These are phyloP conservation scores for Sclerotinia subarctica DNA, from an alignment of 2,329 filamentous ascomycete genomes.

Conservation along the genomic window DNA sequence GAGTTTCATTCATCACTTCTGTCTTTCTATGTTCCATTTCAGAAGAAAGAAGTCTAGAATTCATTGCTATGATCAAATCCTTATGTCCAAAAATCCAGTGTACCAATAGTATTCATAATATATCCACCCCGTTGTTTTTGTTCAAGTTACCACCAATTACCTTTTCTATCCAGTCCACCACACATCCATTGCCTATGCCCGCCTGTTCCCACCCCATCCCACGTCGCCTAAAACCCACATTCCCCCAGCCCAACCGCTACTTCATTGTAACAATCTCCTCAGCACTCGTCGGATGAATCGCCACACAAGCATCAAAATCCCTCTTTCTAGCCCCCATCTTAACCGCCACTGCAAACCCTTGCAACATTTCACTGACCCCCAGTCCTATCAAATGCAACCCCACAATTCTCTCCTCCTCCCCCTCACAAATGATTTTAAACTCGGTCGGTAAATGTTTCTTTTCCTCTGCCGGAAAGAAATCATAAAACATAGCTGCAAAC, in stretches of 20 bases:
- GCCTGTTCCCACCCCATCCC: not conserved
- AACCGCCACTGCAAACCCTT: slow-evolving; percentile 72
- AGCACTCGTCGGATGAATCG: slow-evolving; percentile 73
- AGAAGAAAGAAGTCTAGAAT: not conserved
- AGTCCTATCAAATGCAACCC: slow-evolving; percentile 49
- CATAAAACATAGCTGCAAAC: slow-evolving; percentile 50
- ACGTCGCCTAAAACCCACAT: not conserved
- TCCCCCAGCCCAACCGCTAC: not conserved
- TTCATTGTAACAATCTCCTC: slow-evolving; percentile 61
- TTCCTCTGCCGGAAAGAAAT: slow-evolving; percentile 46
- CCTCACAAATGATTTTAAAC: slow-evolving; percentile 49
- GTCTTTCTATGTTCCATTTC: not conserved
- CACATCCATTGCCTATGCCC: no score
- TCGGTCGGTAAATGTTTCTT: slow-evolving; percentile 50
- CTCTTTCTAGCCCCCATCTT: slow-evolving; percentile 80
- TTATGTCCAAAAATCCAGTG: not conserved
- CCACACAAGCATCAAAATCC: slow-evolving; percentile 71
- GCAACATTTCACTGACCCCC: slow-evolving; percentile 64
- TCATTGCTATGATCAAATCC: not conserved
- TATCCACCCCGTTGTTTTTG: not conserved
- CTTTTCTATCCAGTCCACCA: not conserved
- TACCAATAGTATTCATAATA: not conserved
- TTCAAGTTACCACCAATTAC: not conserved
- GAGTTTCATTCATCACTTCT: not conserved
- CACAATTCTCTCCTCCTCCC: slow-evolving; percentile 49